phyloP scores from a whole-genome alignment of 495 filamentous ascomycete species.

The Aspergillus bridgeri region DNA sequence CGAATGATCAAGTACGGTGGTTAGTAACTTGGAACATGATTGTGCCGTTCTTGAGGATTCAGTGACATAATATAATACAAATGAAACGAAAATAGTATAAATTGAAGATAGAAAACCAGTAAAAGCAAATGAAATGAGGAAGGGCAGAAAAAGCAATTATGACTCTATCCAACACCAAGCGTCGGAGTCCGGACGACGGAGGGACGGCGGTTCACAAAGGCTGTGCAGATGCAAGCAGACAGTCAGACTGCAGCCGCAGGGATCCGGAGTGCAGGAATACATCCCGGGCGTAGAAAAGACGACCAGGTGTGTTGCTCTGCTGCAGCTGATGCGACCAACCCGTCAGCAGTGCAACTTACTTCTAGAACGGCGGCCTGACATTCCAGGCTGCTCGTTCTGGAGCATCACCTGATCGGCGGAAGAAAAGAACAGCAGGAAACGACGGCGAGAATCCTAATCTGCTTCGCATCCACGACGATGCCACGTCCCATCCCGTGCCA shows the following conservation, averaged over 20 bases:
- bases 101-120: too few species aligned
- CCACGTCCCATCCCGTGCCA: not conserved
- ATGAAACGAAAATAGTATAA: too few species aligned
- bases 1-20: too few species aligned
- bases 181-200: too few species aligned
- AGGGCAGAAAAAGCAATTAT: too few species aligned
- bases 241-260: not conserved
- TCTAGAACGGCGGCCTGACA: not conserved
- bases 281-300: not conserved
- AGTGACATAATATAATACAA: too few species aligned
- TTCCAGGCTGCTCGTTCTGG: not conserved
- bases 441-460: not conserved
- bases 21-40: too few species aligned
- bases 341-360: not conserved
- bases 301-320: too few species aligned
- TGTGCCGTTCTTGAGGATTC: too few species aligned
- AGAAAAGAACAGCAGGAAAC: not conserved
- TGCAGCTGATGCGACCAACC: not conserved
- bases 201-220: not conserved
- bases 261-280: not conserved
- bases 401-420: not conserved
- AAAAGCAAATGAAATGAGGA: too few species aligned
- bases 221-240: not conserved
- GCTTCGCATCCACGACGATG: not conserved
- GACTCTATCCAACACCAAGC: too few species aligned